Percentiles rank a stretch among this genome's conserved stretches.
Conservation (phyloP, 169 alveolate genomes). For the Toxoplasma gondii region DNA sequence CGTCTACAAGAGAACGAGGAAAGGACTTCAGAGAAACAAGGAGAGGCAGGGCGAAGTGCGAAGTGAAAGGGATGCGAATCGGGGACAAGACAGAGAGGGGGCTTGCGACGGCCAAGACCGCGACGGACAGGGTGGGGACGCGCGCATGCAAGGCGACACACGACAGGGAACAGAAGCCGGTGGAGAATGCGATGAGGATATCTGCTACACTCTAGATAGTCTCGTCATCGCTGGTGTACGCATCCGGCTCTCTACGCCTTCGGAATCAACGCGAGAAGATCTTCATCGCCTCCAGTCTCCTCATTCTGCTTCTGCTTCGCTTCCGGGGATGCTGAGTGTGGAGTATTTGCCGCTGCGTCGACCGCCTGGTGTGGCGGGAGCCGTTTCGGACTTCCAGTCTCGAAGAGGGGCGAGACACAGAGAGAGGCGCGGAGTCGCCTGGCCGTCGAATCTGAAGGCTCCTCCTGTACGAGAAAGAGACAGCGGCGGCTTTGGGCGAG, state of each 20-base stretch:
- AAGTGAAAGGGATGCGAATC: not conserved
- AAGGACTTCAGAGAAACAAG: too few species aligned
- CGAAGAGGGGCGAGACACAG: not conserved
- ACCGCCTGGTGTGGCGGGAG: not conserved
- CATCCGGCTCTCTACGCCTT: not conserved
- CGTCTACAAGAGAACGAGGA: slow-evolving; percentile 6
- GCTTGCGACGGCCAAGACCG: too few species aligned
- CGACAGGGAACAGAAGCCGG: too few species aligned
- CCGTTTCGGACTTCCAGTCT: not conserved
- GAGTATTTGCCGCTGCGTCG: slow-evolving; percentile 20
- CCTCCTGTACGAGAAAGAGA: too few species aligned
- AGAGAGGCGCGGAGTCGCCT: too few species aligned
- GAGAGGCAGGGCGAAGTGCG: not conserved
- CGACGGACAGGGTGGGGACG: too few species aligned
- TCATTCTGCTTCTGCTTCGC: not conserved
- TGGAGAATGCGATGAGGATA: too few species aligned
- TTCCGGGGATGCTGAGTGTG: not conserved
- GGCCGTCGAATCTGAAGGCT: too few species aligned
- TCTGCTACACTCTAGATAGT: not conserved
- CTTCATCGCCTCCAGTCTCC: not conserved
- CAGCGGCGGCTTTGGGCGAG: too few species aligned
- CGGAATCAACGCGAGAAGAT: not conserved
- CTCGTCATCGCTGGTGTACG: slow-evolving; percentile 21
- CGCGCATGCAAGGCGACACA: too few species aligned
- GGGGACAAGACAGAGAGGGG: not conserved